phyloP scores from a whole-genome alignment of 129 eudicot species.

The Pittosporum tobira region DNA sequence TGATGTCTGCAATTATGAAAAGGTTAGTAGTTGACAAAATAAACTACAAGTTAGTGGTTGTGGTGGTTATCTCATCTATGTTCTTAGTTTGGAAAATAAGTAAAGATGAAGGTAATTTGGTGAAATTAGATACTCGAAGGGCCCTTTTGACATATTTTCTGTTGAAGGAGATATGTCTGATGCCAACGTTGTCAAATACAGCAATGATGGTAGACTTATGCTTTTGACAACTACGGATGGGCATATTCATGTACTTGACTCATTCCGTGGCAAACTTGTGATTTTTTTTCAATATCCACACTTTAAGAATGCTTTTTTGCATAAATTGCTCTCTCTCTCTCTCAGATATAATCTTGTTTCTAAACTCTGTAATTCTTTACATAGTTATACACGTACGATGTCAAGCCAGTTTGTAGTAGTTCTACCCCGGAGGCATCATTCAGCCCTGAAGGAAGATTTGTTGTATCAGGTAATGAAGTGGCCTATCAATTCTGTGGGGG shows the following conservation, averaged over 20 bases:
- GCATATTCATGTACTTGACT: slow-evolving; percentile 88
- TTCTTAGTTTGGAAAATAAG: slow-evolving; percentile 1
- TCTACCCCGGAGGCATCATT: slow-evolving; percentile 97
- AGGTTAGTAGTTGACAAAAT: slow-evolving; percentile 38
- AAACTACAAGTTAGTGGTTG: background rate
- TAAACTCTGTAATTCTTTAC: slow-evolving; percentile 7
- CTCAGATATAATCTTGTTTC: background rate
- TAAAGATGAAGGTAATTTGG: slow-evolving; percentile 13
- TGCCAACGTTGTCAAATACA: slow-evolving; percentile 83
- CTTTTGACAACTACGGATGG: slow-evolving; percentile 80
- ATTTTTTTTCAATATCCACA: slow-evolving; percentile 7
- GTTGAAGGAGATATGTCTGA: slow-evolving; percentile 94
- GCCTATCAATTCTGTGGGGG: background rate
- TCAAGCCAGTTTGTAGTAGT: slow-evolving; percentile 68
- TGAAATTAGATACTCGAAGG: slow-evolving; percentile 36
- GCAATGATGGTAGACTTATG: slow-evolving; percentile 92
- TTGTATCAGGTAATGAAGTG: slow-evolving; percentile 68
- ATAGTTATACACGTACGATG: slow-evolving; percentile 63
- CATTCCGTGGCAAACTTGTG: slow-evolving; percentile 86
- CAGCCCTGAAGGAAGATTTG: slow-evolving; percentile 92
- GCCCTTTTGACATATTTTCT: slow-evolving; percentile 85
- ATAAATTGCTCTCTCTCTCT: slow-evolving; percentile 3
- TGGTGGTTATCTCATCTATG: slow-evolving; percentile 5
- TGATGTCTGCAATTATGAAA: slow-evolving; percentile 83
- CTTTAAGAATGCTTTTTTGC: background rate